Conservation (phyloP, 805 yeast species). For the Candida mattraensis region DNA sequence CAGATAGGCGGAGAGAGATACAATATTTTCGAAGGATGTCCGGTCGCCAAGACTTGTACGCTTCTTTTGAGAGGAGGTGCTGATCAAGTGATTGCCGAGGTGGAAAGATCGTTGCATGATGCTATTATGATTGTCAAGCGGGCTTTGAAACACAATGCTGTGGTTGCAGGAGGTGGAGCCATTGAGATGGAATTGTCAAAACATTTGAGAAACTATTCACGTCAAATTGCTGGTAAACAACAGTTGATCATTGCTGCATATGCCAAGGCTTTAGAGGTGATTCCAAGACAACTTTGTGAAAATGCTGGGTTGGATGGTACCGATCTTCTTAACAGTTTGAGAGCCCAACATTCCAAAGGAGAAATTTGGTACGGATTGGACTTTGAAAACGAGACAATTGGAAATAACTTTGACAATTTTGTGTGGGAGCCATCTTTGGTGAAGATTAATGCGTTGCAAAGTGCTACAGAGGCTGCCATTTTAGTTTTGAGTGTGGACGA, state of each 20-base stretch:
- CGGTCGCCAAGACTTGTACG: slow-evolving; percentile 91
- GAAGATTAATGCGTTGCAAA: slow-evolving; percentile 87
- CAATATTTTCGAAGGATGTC: slow-evolving; percentile 90
- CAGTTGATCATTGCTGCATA: slow-evolving; percentile 89
- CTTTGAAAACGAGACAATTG: slow-evolving; percentile 78
- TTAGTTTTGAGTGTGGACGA: slow-evolving; percentile 94
- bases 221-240: slow-evolving; percentile 91
- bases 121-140: slow-evolving; percentile 98
- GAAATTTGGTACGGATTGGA: slow-evolving; percentile 92
- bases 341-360: slow-evolving; percentile 94
- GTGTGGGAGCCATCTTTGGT: slow-evolving; percentile 99
- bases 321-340: slow-evolving; percentile 84
- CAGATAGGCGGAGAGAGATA: slow-evolving; percentile 97
- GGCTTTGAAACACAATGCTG: slow-evolving; percentile 78
- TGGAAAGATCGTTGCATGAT: slow-evolving; percentile 95
- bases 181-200: slow-evolving; percentile 96
- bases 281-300: slow-evolving; percentile 96
- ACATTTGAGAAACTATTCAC: slow-evolving; percentile 81
- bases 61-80: slow-evolving; percentile 96
- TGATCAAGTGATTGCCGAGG: slow-evolving; percentile 97
- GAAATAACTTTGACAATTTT: slow-evolving; percentile 79
- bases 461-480: slow-evolving; percentile 97
- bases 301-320: slow-evolving; percentile 99
- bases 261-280: slow-evolving; percentile 92
- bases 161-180: slow-evolving; percentile 99